phyloP scores from a whole-genome alignment of 805 yeast species.

The Candida orba region DNA sequence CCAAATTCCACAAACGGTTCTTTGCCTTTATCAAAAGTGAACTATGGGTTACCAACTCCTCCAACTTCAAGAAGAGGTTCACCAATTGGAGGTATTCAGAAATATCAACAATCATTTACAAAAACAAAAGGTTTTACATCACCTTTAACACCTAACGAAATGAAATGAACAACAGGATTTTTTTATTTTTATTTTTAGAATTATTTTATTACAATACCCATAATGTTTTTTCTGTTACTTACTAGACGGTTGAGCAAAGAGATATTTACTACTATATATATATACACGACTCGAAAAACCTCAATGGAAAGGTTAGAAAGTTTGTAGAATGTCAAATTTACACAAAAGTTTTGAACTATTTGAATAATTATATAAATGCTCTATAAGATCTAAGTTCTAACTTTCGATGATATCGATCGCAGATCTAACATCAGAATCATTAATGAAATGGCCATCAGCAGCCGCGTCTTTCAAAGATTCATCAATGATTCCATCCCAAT shows the following conservation, averaged over 20 bases:
- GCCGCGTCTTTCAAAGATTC: conserved; percentile 35
- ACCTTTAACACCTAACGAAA: conserved; percentile 19
- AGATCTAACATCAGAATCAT: conserved; percentile 8
- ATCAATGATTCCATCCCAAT: conserved; percentile 41
- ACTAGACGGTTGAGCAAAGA: too few relatives aligned
- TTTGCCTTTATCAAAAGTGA: background rate
- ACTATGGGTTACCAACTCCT: conserved; percentile 16
- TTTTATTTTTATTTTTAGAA: too few relatives aligned
- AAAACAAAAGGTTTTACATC: conserved; percentile 10
- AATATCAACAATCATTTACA: background rate
- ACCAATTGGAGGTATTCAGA: conserved; percentile 16
- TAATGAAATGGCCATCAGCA: conserved; percentile 11
- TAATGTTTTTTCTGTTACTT: too few relatives aligned
- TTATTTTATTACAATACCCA: background rate
- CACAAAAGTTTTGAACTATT: too few relatives aligned
- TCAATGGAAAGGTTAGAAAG: too few relatives aligned
- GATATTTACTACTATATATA: background rate
- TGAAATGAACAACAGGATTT: background rate
- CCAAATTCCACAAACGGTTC: conserved; percentile 8
- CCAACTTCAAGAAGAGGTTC: conserved; percentile 24
- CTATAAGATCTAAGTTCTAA: too few relatives aligned
- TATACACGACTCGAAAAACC: too few relatives aligned
- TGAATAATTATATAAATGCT: too few relatives aligned
- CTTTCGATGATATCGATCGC: too few relatives aligned
- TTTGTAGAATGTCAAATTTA: too few relatives aligned